phyloP scores from a whole-genome alignment of 78 protist species.

The Neovahlkampfia damariscottae region DNA sequence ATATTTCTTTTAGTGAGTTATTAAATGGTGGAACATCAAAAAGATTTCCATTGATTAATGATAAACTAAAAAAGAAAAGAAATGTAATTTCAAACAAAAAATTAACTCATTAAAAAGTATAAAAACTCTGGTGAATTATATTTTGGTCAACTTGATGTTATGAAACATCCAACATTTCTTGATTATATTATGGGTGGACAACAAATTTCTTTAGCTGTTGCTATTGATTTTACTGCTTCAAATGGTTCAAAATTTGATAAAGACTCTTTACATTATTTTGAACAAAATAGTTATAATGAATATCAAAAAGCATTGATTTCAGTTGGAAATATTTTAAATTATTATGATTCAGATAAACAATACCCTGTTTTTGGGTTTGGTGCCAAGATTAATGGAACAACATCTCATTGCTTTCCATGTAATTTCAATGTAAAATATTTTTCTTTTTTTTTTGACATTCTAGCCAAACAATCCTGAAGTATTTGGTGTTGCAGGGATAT shows the following conservation, averaged over 20 bases:
- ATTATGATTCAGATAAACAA: conserved; percentile 50
- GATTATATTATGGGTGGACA: conserved; percentile 62
- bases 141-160: conserved; percentile 4
- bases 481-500: conserved; percentile 3
- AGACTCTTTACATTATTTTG: conserved; percentile 54
- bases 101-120: too few species aligned
- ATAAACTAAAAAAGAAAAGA: conserved; percentile 30
- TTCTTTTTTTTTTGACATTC: conserved; percentile 38
- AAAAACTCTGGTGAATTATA: conserved; percentile 31
- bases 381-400: conserved; percentile 6
- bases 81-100: too few species aligned
- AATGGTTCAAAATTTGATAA: conserved; percentile 36
- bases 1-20: conserved; percentile 6
- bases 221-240: conserved; percentile 76
- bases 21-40: not conserved
- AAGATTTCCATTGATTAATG: conserved; percentile 12
- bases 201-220: conserved; percentile 44
- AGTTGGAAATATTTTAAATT: conserved; percentile 34
- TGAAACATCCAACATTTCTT: conserved; percentile 21
- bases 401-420: not conserved
- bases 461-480: not conserved
- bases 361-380: conserved; percentile 71
- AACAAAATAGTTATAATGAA: conserved; percentile 7
- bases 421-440: not conserved
- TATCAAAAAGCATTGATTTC: conserved; percentile 46